Evolutionary conservation across 2,329 filamentous ascomycete species (phyloP).

Genomic region (Arthroderma sp.): DNA sequence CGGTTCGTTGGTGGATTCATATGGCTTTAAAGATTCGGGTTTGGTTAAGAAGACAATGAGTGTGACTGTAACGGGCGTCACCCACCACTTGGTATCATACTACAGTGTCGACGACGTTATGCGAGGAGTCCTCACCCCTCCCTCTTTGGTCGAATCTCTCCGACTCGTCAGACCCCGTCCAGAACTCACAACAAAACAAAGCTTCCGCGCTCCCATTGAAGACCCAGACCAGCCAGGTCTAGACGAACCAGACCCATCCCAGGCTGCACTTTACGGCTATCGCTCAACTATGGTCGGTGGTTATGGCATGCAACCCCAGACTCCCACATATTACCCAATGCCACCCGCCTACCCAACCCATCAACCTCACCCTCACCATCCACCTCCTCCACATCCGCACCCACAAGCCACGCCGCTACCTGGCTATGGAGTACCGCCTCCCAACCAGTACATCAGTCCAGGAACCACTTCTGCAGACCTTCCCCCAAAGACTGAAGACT

Average conservation of each 20-base stretch:
- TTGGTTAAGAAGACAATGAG: conserved; percentile 90
- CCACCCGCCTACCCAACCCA: conserved; percentile 20
- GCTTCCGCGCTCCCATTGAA: conserved; percentile 54
- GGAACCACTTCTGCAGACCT: conserved; percentile 19
- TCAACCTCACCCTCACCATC: neutral
- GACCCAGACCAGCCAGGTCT: conserved; percentile 39
- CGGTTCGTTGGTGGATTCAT: conserved; percentile 78
- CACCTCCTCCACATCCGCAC: conserved; percentile 16
- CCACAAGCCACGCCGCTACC: conserved; percentile 20
- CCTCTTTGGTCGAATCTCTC: conserved; percentile 41
- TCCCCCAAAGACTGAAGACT: conserved; percentile 26
- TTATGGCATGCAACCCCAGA: conserved; percentile 24
- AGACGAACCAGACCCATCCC: conserved; percentile 24
- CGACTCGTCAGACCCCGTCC: conserved; percentile 41
- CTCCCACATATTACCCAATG: conserved; percentile 25
- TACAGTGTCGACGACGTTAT: conserved; percentile 73
- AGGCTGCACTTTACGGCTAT: conserved; percentile 28
- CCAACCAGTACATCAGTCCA: conserved; percentile 25
- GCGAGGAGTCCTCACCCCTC: conserved; percentile 44
- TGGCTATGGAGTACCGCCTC: conserved; percentile 19
- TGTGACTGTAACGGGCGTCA: conserved; percentile 58
- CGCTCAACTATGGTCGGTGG: conserved; percentile 25
- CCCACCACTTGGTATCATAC: conserved; percentile 79
- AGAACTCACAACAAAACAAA: conserved; percentile 49
- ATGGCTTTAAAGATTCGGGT: conserved; percentile 70